Evolutionary conservation across 148 eudicot genomes (phyloP).

Genomic region (Heliamphora exappendiculata): DNA sequence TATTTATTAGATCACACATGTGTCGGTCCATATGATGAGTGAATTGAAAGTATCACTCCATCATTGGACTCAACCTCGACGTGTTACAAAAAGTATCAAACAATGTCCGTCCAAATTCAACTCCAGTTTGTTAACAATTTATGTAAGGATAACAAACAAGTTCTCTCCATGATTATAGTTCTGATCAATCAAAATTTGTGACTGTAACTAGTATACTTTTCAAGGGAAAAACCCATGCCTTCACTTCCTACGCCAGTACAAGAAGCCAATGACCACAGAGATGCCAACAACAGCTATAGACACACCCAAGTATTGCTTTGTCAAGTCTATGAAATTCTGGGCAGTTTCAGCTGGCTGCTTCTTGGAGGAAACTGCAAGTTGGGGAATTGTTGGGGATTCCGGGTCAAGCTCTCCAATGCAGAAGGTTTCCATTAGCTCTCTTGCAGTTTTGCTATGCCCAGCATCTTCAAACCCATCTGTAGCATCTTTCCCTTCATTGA

Average conservation of each 20-base stretch:
- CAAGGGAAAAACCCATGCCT: not conserved
- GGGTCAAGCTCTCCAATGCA: slow-evolving; percentile 81
- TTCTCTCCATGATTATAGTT: not conserved
- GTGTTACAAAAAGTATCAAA: not conserved
- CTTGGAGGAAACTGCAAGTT: slow-evolving; percentile 33
- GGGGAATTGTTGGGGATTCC: slow-evolving; percentile 39
- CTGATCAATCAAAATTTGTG: not conserved
- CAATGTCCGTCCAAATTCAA: not conserved
- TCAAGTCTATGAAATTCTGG: slow-evolving; percentile 39
- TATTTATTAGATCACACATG: not conserved
- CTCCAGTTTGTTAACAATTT: not conserved
- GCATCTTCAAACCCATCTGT: slow-evolving; percentile 96
- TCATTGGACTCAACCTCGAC: not conserved
- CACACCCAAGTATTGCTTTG: slow-evolving; percentile 59
- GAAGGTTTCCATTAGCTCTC: slow-evolving; percentile 63
- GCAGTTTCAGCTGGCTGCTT: slow-evolving; percentile 21
- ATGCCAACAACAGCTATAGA: slow-evolving; percentile 49
- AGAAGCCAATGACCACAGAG: slow-evolving; percentile 48
- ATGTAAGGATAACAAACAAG: not conserved
- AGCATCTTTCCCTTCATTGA: slow-evolving; percentile 68
- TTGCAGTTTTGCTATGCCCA: slow-evolving; percentile 75
- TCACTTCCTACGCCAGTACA: slow-evolving; percentile 60
- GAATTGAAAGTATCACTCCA: not conserved
- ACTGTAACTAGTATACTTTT: not conserved
- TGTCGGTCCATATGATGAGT: not conserved